Conservation (phyloP, 805 yeast genomes). For the Yamadazyma phyllophila region DNA sequence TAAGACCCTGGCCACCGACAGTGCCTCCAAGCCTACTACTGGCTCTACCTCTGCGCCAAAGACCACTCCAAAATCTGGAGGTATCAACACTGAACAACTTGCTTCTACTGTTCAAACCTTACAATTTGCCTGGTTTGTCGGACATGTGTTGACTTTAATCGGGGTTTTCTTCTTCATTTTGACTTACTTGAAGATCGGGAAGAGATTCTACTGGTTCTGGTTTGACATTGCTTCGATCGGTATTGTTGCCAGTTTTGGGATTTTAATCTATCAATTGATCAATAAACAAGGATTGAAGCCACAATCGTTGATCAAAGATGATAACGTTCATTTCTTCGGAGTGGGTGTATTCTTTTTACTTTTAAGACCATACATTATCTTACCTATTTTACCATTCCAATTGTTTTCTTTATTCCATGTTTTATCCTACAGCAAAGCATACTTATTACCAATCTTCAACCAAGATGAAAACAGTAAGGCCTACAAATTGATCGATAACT, state of each 20-base stretch:
- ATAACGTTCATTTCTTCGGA: conserved; percentile 72
- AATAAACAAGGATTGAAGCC: conserved; percentile 28
- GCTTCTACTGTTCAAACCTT: conserved; percentile 33
- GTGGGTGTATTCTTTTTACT: conserved; percentile 46
- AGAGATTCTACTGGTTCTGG: conserved; percentile 30
- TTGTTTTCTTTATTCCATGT: conserved; percentile 82
- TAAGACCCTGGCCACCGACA: not conserved
- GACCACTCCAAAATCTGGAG: conserved; percentile 1
- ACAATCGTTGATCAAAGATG: conserved; percentile 41
- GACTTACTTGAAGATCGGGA: conserved; percentile 31
- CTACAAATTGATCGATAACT: conserved; percentile 40
- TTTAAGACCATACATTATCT: conserved; percentile 55
- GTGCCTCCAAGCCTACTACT: not conserved
- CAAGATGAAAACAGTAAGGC: conserved; percentile 27
- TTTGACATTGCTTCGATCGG: conserved; percentile 63
- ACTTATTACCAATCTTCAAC: conserved; percentile 60
- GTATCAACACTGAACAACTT: conserved; percentile 15
- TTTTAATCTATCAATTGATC: conserved; percentile 61
- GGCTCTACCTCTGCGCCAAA: conserved; percentile 1
- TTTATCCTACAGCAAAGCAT: conserved; percentile 63
- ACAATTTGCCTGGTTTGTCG: conserved; percentile 76
- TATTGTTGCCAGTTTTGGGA: conserved; percentile 69
- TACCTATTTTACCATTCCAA: conserved; percentile 71
- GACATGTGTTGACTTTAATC: conserved; percentile 36
- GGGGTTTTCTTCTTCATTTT: conserved; percentile 30